Evolutionary conservation across 768 basidiomycete genomes (phyloP).

Genomic region (Lactarius trivialis): DNA sequence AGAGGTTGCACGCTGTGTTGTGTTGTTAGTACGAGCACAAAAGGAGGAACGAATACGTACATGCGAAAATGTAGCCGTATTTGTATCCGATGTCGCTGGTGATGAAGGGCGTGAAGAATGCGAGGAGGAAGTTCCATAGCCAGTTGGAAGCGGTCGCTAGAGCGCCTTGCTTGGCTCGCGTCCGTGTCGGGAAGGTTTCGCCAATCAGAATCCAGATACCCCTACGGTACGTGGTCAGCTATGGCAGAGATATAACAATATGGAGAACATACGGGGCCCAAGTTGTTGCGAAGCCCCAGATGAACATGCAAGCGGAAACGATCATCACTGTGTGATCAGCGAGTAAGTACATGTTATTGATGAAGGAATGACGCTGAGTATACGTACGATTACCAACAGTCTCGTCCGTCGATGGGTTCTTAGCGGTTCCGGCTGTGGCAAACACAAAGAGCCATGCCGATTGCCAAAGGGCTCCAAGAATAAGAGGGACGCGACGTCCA

Average conservation of each 20-base stretch:
- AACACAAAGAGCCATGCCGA: slow-evolving; percentile 65
- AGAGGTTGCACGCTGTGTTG: slow-evolving; percentile 47
- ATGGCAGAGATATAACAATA: neutral
- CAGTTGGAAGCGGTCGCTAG: slow-evolving; percentile 61
- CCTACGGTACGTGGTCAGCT: slow-evolving; percentile 24
- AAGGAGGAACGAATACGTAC: slow-evolving; percentile 30
- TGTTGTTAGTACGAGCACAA: no score
- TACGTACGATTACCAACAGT: slow-evolving; percentile 47
- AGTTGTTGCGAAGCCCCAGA: slow-evolving; percentile 63
- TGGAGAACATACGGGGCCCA: slow-evolving; percentile 50
- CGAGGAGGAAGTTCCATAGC: slow-evolving; percentile 64
- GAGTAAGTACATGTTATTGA: neutral
- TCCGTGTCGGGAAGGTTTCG: slow-evolving; percentile 69
- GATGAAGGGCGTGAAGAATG: slow-evolving; percentile 79
- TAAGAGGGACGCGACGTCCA: slow-evolving; percentile 58
- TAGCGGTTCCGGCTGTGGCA: slow-evolving; percentile 62
- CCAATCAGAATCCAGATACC: slow-evolving; percentile 75
- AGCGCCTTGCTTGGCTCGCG: slow-evolving; percentile 64
- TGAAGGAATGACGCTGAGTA: neutral
- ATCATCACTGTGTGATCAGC: slow-evolving; percentile 28
- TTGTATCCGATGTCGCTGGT: slow-evolving; percentile 45
- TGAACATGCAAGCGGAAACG: slow-evolving; percentile 63
- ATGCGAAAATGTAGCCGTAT: slow-evolving; percentile 69
- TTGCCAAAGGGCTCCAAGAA: slow-evolving; percentile 67
- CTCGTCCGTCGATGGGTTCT: slow-evolving; percentile 42